Evolutionary conservation across 208 protist species (phyloP).

Genomic region (Acanthamoeba healyi): DNA sequence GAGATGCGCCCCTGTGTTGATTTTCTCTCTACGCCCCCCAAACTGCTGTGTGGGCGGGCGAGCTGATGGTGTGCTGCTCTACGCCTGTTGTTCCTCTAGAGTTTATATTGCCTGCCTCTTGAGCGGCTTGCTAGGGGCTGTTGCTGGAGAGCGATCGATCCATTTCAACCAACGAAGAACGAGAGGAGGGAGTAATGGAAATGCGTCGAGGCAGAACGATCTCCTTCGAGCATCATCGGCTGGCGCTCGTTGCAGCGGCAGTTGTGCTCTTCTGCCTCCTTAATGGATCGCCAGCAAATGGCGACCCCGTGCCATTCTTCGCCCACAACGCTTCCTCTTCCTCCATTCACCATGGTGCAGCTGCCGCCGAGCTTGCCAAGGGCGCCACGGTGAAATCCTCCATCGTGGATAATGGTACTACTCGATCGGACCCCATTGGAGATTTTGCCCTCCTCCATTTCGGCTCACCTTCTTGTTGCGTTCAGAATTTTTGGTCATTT

Average conservation of each 20-base stretch:
- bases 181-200: no score
- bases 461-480: neutral
- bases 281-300: neutral
- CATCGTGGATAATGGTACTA: neutral
- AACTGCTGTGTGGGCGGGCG: no score
- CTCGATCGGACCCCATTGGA: no score
- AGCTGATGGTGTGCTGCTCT: no score
- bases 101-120: no score
- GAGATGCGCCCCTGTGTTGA: no score
- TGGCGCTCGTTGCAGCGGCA: neutral
- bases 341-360: neutral
- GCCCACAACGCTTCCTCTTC: neutral
- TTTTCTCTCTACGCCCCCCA: no score
- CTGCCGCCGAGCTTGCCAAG: neutral
- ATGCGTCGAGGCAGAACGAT: no score
- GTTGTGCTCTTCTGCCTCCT: neutral
- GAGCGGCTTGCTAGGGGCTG: no score
- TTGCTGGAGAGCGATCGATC: conserved; percentile 8
- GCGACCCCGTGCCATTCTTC: neutral
- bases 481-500: conserved; percentile 71
- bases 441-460: no score
- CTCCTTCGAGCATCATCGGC: no score
- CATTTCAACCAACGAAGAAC: neutral
- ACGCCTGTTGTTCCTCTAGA: no score
- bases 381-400: neutral